These are phyloP conservation scores for Lathyrus sativus DNA, from an alignment of 306 rosid genomes.

Conservation along the genomic window DNA sequence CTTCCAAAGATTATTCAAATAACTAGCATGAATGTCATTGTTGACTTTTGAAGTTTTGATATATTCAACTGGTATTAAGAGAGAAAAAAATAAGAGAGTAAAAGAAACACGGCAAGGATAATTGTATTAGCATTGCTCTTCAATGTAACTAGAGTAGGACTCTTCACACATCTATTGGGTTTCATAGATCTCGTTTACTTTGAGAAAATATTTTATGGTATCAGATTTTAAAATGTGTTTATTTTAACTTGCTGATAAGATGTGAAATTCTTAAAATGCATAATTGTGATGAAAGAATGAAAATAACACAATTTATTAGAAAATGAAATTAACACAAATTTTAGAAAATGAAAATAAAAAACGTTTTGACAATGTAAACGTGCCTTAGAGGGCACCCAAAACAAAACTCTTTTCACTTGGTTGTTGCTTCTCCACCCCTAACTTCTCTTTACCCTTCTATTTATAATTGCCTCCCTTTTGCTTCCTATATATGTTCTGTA, in stretches of 20 bases:
- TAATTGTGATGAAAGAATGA: too few species aligned
- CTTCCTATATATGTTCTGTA: not conserved
- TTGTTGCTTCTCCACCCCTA: slow-evolving; percentile 1
- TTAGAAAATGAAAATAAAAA: too few species aligned
- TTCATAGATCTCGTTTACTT: not conserved
- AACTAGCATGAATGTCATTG: slow-evolving; percentile 5
- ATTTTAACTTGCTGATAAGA: too few species aligned
- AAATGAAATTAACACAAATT: too few species aligned
- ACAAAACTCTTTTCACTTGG: not conserved
- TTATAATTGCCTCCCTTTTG: not conserved
- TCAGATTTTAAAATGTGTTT: too few species aligned
- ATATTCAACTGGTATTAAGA: not conserved
- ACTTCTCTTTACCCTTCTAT: slow-evolving; percentile 1
- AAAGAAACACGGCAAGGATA: not conserved
- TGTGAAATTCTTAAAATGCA: too few species aligned
- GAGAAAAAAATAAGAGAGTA: not conserved
- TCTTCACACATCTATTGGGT: not conserved
- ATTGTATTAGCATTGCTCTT: not conserved
- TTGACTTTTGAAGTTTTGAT: not conserved
- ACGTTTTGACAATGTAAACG: too few species aligned
- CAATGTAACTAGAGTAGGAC: not conserved
- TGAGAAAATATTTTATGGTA: too few species aligned
- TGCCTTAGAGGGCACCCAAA: not conserved
- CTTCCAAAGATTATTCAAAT: slow-evolving; percentile 9
- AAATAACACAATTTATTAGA: too few species aligned